Conservation (phyloP, 169 alveolate species). For the Toxoplasma gondii region DNA sequence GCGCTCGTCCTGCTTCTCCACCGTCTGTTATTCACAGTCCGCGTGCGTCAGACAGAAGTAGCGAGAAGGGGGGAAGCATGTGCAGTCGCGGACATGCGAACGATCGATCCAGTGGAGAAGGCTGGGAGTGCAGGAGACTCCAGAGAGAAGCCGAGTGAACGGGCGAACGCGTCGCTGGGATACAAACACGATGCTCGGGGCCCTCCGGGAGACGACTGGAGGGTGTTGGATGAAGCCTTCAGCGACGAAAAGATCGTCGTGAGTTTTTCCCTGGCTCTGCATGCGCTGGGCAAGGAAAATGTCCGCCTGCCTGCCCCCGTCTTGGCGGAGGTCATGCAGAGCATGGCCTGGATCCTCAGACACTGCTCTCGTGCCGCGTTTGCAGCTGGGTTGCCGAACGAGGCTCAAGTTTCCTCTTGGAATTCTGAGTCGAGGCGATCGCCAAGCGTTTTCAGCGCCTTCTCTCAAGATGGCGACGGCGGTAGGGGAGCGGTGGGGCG, state of each 20-base stretch:
- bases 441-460: too few relatives aligned
- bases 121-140: too few relatives aligned
- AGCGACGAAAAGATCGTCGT: neutral
- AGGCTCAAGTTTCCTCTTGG: too few relatives aligned
- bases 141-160: too few relatives aligned
- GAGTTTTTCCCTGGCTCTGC: conserved; percentile 24
- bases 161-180: neutral
- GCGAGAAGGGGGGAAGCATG: neutral
- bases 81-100: too few relatives aligned
- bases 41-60: neutral
- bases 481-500: neutral
- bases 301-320: neutral
- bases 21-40: neutral
- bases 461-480: neutral
- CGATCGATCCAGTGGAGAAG: too few relatives aligned
- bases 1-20: neutral
- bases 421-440: too few relatives aligned
- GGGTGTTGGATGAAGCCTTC: neutral
- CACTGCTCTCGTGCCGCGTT: neutral
- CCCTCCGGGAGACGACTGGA: neutral
- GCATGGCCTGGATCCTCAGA: neutral
- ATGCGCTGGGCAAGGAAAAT: conserved; percentile 14
- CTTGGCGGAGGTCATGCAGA: neutral
- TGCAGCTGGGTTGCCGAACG: neutral
- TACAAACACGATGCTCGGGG: neutral